phyloP scores from a whole-genome alignment of 768 basidiomycete species.

The Obba rivulosa region DNA sequence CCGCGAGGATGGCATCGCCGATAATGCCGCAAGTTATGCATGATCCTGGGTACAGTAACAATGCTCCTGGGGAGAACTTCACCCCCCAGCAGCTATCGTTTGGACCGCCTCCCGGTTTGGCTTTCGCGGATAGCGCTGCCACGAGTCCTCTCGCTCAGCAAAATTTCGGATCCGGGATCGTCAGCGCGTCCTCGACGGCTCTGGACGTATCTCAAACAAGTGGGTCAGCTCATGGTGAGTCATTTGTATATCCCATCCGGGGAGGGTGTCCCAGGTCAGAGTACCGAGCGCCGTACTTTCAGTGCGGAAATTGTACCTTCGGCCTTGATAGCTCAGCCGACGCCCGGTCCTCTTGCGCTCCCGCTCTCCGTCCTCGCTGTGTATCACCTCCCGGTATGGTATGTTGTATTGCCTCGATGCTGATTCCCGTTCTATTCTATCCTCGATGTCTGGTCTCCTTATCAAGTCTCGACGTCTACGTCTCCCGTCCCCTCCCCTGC shows the following conservation, averaged over 20 bases:
- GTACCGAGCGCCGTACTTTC: conserved; percentile 89
- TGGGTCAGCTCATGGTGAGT: conserved; percentile 64
- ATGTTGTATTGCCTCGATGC: conserved; percentile 18
- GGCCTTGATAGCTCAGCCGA: conserved; percentile 45
- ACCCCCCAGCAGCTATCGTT: conserved; percentile 12
- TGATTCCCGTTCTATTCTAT: conserved; percentile 24
- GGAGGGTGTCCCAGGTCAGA: conserved; percentile 75
- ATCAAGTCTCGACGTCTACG: conserved; percentile 16
- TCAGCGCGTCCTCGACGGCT: conserved; percentile 16
- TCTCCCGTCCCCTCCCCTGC: conserved; percentile 35
- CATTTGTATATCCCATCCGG: conserved; percentile 46
- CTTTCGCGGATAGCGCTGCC: conserved; percentile 34
- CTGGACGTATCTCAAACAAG: conserved; percentile 29
- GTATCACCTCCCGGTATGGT: conserved; percentile 22
- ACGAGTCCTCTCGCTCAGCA: conserved; percentile 22
- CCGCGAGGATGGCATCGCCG: conserved; percentile 54
- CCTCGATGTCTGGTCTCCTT: conserved; percentile 30
- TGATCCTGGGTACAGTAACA: conserved; percentile 15
- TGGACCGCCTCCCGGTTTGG: conserved; percentile 67
- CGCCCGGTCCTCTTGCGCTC: conserved; percentile 19
- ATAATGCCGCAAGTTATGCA: conserved; percentile 19
- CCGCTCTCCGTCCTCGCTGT: conserved; percentile 29
- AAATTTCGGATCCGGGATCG: conserved; percentile 11
- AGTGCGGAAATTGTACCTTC: conserved; percentile 80
- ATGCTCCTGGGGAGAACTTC: conserved; percentile 11